phyloP scores from a whole-genome alignment of 2,329 filamentous ascomycete species.

The Sporothrix brunneoviolacea region DNA sequence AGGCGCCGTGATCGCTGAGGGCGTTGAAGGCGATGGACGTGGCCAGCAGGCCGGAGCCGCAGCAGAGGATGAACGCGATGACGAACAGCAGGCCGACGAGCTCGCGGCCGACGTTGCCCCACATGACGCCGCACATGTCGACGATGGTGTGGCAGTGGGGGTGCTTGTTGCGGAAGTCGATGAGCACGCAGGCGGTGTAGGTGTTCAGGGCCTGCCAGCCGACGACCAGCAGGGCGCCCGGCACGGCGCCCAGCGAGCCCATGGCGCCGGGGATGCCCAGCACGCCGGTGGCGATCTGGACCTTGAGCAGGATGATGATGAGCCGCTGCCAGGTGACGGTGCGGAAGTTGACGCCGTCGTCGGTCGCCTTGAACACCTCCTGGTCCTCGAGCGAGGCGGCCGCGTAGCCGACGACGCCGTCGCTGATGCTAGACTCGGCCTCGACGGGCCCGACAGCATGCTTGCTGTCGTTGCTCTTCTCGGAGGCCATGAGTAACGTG shows the following conservation, averaged over 20 bases:
- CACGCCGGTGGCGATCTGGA: slow-evolving; percentile 50
- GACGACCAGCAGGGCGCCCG: slow-evolving; percentile 74
- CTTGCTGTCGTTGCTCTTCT: slow-evolving; percentile 8
- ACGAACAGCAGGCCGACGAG: slow-evolving; percentile 47
- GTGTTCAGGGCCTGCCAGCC: slow-evolving; percentile 42
- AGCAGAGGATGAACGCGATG: slow-evolving; percentile 42
- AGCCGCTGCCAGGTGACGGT: slow-evolving; percentile 43
- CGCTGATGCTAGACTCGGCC: slow-evolving; percentile 2
- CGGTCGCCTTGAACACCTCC: slow-evolving; percentile 39
- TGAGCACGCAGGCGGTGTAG: slow-evolving; percentile 26
- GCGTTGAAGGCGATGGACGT: slow-evolving; percentile 59
- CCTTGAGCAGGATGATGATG: slow-evolving; percentile 41
- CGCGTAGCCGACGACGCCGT: background rate
- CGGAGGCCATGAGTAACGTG: slow-evolving; percentile 7
- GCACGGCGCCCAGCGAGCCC: slow-evolving; percentile 75
- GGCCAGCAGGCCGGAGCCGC: slow-evolving; percentile 47
- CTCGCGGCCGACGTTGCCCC: slow-evolving; percentile 45
- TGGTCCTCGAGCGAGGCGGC: background rate
- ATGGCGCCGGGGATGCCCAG: slow-evolving; percentile 54
- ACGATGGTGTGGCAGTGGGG: slow-evolving; percentile 35
- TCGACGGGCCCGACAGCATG: slow-evolving; percentile 1
- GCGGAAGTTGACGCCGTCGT: slow-evolving; percentile 36
- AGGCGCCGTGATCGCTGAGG: slow-evolving; percentile 30
- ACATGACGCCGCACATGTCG: slow-evolving; percentile 51
- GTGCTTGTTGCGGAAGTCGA: slow-evolving; percentile 31